phyloP scores from a whole-genome alignment of 1,284 basidiomycete genomes.

The Erythrobasidium hasegawianum region DNA sequence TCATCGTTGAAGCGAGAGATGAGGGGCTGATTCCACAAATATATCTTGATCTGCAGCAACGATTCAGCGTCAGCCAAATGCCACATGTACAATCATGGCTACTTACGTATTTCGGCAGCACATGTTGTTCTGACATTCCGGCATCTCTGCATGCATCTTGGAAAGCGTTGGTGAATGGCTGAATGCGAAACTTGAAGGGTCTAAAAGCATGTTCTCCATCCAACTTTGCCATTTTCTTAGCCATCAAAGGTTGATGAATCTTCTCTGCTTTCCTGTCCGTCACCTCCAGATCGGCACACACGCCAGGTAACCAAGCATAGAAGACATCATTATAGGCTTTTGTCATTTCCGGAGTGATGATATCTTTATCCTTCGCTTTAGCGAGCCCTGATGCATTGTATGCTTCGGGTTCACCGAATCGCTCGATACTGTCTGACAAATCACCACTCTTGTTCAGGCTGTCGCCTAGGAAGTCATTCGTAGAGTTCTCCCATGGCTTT shows the following conservation, averaged over 20 bases:
- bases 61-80: background rate
- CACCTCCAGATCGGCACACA: constrained; percentile 57
- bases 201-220: constrained; percentile 95
- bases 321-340: constrained; percentile 21
- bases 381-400: background rate
- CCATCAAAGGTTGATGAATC: constrained; percentile 98
- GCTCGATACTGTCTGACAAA: background rate
- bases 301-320: constrained; percentile 17
- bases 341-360: constrained; percentile 3
- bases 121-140: constrained; percentile 55
- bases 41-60: constrained; percentile 74
- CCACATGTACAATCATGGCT: background rate
- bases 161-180: constrained; percentile 96
- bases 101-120: constrained; percentile 52
- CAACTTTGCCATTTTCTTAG: constrained; percentile 86
- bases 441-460: background rate
- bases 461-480: background rate
- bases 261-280: constrained; percentile 91
- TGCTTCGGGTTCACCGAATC: background rate
- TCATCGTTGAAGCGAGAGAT: constrained; percentile 99
- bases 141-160: constrained; percentile 70
- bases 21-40: constrained; percentile 85
- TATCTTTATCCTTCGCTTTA: background rate
- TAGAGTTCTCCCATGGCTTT: background rate
- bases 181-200: constrained; percentile 98